Conservation (phyloP, 129 eudicot species). For the Saposhnikovia divaricata region DNA sequence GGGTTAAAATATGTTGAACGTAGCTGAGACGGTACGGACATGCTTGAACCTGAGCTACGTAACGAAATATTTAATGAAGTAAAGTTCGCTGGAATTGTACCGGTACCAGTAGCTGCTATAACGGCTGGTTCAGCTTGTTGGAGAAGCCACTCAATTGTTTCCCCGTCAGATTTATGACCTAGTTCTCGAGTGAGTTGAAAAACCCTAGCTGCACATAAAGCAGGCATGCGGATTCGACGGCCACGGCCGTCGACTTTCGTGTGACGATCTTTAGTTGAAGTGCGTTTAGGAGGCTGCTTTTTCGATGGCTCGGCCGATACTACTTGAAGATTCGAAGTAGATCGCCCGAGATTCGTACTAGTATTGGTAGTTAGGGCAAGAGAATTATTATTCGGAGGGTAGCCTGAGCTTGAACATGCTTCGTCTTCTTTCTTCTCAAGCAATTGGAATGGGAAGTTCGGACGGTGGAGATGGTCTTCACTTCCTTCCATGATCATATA, state of each 20-base stretch:
- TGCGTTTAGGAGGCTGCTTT: constrained; percentile 68
- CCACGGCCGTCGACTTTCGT: constrained; percentile 98
- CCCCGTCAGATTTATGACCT: constrained; percentile 96
- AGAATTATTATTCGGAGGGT: constrained; percentile 36
- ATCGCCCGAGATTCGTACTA: constrained; percentile 15
- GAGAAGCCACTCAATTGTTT: constrained; percentile 90
- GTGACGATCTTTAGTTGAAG: constrained; percentile 92
- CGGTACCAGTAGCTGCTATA: constrained; percentile 97
- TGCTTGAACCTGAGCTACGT: constrained; percentile 88
- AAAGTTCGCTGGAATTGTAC: constrained; percentile 93
- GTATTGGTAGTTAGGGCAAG: constrained; percentile 40
- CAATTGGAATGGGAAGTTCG: constrained; percentile 73
- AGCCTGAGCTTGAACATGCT: constrained; percentile 31
- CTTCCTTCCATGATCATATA: constrained; percentile 62
- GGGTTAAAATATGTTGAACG: constrained; percentile 69
- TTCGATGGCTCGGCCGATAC: constrained; percentile 37
- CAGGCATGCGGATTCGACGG: constrained; percentile 98
- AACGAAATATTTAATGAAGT: constrained; percentile 82
- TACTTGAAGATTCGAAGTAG: constrained; percentile 25
- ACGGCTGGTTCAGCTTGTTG: constrained; percentile 96
- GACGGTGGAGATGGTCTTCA: constrained; percentile 60
- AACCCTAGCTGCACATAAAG: constrained; percentile 96
- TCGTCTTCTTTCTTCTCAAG: constrained; percentile 80
- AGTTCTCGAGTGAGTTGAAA: constrained; percentile 92
- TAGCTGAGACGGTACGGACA: constrained; percentile 82